phyloP scores from a whole-genome alignment of 495 filamentous ascomycete genomes.

The Daldinia loculata region DNA sequence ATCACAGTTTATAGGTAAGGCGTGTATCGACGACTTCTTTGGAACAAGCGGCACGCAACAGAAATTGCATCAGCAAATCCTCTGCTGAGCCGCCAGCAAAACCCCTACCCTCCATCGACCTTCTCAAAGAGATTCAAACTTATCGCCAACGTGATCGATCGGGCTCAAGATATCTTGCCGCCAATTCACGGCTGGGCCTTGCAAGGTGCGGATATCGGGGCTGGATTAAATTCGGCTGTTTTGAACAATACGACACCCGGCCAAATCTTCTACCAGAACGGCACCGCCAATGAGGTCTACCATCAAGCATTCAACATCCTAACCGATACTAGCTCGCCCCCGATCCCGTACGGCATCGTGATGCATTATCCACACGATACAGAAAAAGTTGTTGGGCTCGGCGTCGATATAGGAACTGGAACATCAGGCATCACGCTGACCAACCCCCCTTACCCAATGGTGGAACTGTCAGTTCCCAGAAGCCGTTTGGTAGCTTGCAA shows the following conservation, averaged over 20 bases:
- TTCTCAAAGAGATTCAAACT: no score
- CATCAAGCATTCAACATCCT: conserved; percentile 37
- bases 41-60: not conserved
- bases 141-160: no score
- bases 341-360: conserved; percentile 42
- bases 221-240: no score
- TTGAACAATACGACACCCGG: no score
- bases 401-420: conserved; percentile 40
- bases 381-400: conserved; percentile 20
- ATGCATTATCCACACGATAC: conserved; percentile 28
- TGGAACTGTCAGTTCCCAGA: conserved; percentile 8
- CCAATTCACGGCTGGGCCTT: no score
- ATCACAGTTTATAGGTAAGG: not conserved
- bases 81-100: conserved; percentile 10
- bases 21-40: not conserved
- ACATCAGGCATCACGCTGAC: conserved; percentile 35
- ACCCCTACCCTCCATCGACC: no score
- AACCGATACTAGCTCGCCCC: conserved; percentile 45
- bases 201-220: no score
- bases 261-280: conserved; percentile 32
- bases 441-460: conserved; percentile 10
- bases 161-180: no score
- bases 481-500: conserved; percentile 43
- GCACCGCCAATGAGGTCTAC: conserved; percentile 42
- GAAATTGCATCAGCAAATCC: not conserved